These are phyloP conservation scores for Hortiboletus flavorubellus DNA, from an alignment of 768 basidiomycete species.

Conservation along the genomic window DNA sequence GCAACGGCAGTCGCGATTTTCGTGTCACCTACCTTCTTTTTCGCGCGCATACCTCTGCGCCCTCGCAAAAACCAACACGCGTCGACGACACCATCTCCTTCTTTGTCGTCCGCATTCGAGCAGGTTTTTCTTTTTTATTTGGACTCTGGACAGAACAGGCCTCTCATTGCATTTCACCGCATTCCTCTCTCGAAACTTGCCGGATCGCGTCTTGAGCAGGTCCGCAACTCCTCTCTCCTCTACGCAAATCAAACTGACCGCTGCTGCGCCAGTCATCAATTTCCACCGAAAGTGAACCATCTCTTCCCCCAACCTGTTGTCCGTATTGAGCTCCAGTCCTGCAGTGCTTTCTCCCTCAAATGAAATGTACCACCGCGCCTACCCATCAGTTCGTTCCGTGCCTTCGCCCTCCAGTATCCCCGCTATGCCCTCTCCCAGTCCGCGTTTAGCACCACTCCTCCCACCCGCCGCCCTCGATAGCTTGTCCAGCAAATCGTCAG, in stretches of 20 bases:
- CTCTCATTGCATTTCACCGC: background rate
- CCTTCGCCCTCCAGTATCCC: slow-evolving; percentile 37
- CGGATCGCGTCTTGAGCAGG: slow-evolving; percentile 13
- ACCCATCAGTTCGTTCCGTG: slow-evolving; percentile 54
- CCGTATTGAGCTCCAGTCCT: slow-evolving; percentile 14
- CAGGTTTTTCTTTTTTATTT: slow-evolving; percentile 3
- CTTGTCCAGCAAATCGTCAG: slow-evolving; percentile 39
- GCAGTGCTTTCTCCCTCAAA: slow-evolving; percentile 34
- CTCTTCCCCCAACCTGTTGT: slow-evolving; percentile 1
- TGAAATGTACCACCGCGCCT: slow-evolving; percentile 63
- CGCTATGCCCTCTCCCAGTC: slow-evolving; percentile 26
- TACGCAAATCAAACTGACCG: background rate
- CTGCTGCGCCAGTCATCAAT: background rate
- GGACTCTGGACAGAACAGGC: background rate
- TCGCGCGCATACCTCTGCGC: slow-evolving; percentile 8
- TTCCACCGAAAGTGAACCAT: slow-evolving; percentile 20
- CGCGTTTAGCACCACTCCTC: slow-evolving; percentile 49
- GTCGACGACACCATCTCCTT: background rate
- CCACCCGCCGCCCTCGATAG: slow-evolving; percentile 45
- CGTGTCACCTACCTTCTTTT: slow-evolving; percentile 2
- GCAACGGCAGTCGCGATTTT: slow-evolving; percentile 6
- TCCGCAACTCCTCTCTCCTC: background rate
- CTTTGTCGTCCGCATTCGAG: background rate
- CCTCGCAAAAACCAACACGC: slow-evolving; percentile 8
- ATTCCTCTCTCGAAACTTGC: slow-evolving; percentile 1